Conservation (phyloP, 768 basidiomycete species). For the Mycena polygramma region DNA sequence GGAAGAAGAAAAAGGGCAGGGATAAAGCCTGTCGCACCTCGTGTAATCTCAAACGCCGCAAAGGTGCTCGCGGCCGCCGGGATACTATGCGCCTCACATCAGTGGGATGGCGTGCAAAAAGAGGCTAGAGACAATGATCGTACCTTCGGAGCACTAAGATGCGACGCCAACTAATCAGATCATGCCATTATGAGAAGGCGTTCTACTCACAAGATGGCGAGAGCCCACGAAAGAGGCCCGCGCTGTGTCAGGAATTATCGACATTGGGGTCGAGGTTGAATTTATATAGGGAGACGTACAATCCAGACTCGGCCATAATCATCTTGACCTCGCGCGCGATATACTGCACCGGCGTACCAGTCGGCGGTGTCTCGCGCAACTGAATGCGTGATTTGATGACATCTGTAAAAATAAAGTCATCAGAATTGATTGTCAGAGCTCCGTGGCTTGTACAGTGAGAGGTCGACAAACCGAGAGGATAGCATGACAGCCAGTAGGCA, state of each 20-base stretch:
- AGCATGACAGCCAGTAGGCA: slow-evolving; percentile 94
- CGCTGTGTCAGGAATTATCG: slow-evolving; percentile 45
- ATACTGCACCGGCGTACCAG: slow-evolving; percentile 80
- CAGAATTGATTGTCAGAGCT: background rate
- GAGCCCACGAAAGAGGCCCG: slow-evolving; percentile 79
- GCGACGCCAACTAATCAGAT: background rate
- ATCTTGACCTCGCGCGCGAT: slow-evolving; percentile 77
- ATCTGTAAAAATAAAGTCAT: slow-evolving; percentile 57
- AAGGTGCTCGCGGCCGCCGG: slow-evolving; percentile 94
- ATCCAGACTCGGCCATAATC: slow-evolving; percentile 79
- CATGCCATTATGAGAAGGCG: background rate
- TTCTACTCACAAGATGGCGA: slow-evolving; percentile 77
- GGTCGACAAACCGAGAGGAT: slow-evolving; percentile 75
- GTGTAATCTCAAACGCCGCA: slow-evolving; percentile 86
- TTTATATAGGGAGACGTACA: slow-evolving; percentile 61
- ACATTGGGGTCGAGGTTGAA: background rate
- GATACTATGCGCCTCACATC: slow-evolving; percentile 65
- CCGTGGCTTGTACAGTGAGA: background rate
- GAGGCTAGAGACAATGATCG: background rate
- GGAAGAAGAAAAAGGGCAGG: no score
- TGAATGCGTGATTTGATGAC: slow-evolving; percentile 95
- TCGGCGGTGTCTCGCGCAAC: slow-evolving; percentile 79
- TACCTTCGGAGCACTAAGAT: slow-evolving; percentile 74
- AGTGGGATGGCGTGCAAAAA: no score
- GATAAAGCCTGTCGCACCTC: slow-evolving; percentile 59